Conservation (phyloP, 1,139 yeast genomes). For the Hansenula lynferdii region DNA sequence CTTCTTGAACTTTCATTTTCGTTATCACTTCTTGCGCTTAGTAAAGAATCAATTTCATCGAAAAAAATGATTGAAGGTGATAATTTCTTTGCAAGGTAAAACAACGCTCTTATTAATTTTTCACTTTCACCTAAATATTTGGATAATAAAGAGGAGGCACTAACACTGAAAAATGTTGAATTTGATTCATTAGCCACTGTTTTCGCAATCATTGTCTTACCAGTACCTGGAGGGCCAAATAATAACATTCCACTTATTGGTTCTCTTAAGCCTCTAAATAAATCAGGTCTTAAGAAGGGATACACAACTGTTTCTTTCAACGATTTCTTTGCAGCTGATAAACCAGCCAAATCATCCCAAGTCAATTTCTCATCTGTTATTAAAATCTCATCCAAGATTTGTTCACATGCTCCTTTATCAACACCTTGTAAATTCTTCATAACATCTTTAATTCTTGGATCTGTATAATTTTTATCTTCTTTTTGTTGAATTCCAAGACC, state of each 20-base stretch:
- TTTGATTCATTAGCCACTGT: constrained; percentile 66
- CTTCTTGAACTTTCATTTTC: constrained; percentile 46
- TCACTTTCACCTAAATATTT: constrained; percentile 63
- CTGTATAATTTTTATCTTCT: constrained; percentile 6
- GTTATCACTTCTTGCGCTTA: constrained; percentile 49
- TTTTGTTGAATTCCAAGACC: background rate
- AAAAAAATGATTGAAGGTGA: constrained; percentile 41
- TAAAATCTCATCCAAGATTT: constrained; percentile 42
- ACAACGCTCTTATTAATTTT: constrained; percentile 54
- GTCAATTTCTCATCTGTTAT: constrained; percentile 52
- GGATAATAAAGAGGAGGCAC: constrained; percentile 57
- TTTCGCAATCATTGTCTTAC: constrained; percentile 53
- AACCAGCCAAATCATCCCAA: constrained; percentile 65
- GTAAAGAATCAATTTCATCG: constrained; percentile 60
- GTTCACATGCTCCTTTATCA: constrained; percentile 38
- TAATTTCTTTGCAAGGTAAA: constrained; percentile 48
- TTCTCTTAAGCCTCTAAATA: constrained; percentile 56
- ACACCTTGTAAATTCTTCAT: constrained; percentile 33
- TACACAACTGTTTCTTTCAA: constrained; percentile 63
- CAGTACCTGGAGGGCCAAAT: constrained; percentile 55
- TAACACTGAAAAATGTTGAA: constrained; percentile 58
- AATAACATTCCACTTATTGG: constrained; percentile 61
- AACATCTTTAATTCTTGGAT: constrained; percentile 16
- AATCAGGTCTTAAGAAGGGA: constrained; percentile 60
- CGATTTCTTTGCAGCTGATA: constrained; percentile 50